These are phyloP conservation scores for Colletotrichum godetiae DNA, from an alignment of 2,329 filamentous ascomycete genomes.

Conservation along the genomic window DNA sequence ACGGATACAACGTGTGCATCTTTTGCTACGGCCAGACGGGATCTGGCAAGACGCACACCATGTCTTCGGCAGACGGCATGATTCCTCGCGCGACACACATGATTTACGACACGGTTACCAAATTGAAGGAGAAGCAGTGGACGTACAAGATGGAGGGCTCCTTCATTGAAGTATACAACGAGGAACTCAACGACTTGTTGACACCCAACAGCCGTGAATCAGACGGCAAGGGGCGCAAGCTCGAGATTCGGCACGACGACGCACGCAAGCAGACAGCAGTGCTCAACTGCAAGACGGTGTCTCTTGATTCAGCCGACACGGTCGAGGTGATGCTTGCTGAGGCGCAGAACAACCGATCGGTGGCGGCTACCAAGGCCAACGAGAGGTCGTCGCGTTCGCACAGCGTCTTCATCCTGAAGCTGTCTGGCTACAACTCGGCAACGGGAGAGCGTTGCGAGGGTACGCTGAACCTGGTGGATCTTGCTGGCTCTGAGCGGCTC, in stretches of 20 bases:
- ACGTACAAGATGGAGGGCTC: slow-evolving; percentile 92
- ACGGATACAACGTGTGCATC: slow-evolving; percentile 98
- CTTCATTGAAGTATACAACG: slow-evolving; percentile 98
- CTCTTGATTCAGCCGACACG: slow-evolving; percentile 80
- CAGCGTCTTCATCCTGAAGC: slow-evolving; percentile 94
- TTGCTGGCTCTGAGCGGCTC: slow-evolving; percentile 91
- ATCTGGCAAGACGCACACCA: slow-evolving; percentile 95
- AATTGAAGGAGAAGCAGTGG: slow-evolving; percentile 92
- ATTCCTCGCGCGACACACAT: slow-evolving; percentile 93
- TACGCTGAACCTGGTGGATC: slow-evolving; percentile 93
- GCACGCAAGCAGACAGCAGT: slow-evolving; percentile 84
- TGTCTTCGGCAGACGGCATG: slow-evolving; percentile 93
- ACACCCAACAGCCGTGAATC: slow-evolving; percentile 67
- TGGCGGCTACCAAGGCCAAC: slow-evolving; percentile 97
- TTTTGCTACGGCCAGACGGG: slow-evolving; percentile 99
- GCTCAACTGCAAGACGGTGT: slow-evolving; percentile 81
- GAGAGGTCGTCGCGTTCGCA: slow-evolving; percentile 94
- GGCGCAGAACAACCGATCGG: slow-evolving; percentile 87
- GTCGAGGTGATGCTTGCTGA: slow-evolving; percentile 84
- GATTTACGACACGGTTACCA: slow-evolving; percentile 89
- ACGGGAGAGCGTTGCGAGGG: slow-evolving; percentile 90
- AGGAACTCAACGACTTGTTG: slow-evolving; percentile 92
- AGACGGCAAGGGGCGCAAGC: slow-evolving; percentile 80
- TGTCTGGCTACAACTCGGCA: slow-evolving; percentile 74
- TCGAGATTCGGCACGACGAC: slow-evolving; percentile 90